Conservation (phyloP, 345 rosid species). For the Citrus reticulata region DNA sequence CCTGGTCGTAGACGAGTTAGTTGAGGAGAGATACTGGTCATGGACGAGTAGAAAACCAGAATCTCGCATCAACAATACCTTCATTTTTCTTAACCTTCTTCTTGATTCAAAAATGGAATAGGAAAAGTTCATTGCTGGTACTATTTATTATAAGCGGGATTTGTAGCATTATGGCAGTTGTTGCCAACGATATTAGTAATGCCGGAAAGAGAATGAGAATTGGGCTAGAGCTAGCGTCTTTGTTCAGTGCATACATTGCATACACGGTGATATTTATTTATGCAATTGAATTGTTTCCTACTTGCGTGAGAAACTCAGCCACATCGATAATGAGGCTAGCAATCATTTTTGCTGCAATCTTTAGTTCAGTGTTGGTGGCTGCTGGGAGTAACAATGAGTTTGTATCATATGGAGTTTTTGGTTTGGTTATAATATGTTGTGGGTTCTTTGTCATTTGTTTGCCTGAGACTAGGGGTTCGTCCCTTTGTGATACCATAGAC, state of each 20-base stretch:
- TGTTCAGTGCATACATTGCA: constrained; percentile 29
- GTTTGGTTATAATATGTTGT: constrained; percentile 15
- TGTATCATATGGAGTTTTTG: constrained; percentile 29
- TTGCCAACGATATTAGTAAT: neutral
- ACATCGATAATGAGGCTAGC: constrained; percentile 42
- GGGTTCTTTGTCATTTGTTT: constrained; percentile 26
- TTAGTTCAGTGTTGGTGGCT: constrained; percentile 8
- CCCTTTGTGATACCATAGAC: constrained; percentile 35
- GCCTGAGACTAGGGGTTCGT: constrained; percentile 33
- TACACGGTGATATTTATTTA: neutral
- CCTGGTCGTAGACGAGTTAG: too few species aligned
- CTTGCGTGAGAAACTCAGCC: constrained; percentile 41
- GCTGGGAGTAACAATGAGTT: constrained; percentile 22
- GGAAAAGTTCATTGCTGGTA: constrained; percentile 34
- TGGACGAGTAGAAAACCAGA: too few species aligned
- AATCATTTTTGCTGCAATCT: constrained; percentile 13
- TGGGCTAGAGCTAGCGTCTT: constrained; percentile 43
- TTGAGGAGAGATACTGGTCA: too few species aligned
- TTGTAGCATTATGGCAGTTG: constrained; percentile 25
- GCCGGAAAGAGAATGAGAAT: constrained; percentile 11
- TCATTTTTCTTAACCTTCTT: constrained; percentile 28
- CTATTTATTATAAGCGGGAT: constrained; percentile 28
- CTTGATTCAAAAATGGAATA: constrained; percentile 23
- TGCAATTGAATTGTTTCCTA: constrained; percentile 43
- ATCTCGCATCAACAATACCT: constrained; percentile 7